Percentiles rank a stretch among this genome's conserved stretches.
These are phyloP conservation scores for Millerozyma acaciae DNA, from an alignment of 805 yeast species.

Conservation along the genomic window DNA sequence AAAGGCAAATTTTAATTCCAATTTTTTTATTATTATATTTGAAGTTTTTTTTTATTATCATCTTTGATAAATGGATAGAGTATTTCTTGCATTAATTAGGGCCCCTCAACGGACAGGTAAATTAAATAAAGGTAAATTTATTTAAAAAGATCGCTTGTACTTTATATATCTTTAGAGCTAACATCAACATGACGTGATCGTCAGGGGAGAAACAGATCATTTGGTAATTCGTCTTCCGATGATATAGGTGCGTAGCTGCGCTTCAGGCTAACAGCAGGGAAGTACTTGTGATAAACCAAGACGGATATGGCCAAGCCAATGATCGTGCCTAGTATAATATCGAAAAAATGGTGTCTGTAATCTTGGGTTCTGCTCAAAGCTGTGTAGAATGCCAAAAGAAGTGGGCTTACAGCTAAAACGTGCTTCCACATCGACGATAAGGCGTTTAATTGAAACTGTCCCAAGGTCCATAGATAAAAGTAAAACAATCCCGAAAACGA, in stretches of 20 bases:
- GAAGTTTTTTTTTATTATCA: constrained; percentile 18
- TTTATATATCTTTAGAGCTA: too few species aligned
- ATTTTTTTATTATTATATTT: too few species aligned
- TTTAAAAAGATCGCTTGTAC: background rate
- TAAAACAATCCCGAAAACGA: constrained; percentile 31
- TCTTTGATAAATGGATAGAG: constrained; percentile 27
- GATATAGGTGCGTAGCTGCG: constrained; percentile 1
- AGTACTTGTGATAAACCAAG: constrained; percentile 25
- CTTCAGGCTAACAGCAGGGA: constrained; percentile 11
- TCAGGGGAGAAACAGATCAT: constrained; percentile 14
- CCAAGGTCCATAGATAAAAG: constrained; percentile 30
- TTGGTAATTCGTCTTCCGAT: constrained; percentile 1
- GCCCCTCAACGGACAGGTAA: constrained; percentile 50
- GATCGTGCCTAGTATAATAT: constrained; percentile 24
- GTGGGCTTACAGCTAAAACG: constrained; percentile 12
- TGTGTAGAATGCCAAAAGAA: constrained; percentile 26
- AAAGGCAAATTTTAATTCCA: constrained; percentile 11
- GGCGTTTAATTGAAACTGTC: constrained; percentile 19
- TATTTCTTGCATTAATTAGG: constrained; percentile 43
- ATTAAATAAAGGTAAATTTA: constrained; percentile 11
- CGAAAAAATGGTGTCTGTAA: constrained; percentile 34
- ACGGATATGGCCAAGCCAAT: constrained; percentile 25
- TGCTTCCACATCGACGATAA: background rate
- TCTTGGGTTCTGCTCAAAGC: constrained; percentile 33
- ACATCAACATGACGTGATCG: too few species aligned